Evolutionary conservation across 140 eudicot species (phyloP), one percentile per base, ranked within the genome.

Genomic region (Artemisia princeps): DNA sequence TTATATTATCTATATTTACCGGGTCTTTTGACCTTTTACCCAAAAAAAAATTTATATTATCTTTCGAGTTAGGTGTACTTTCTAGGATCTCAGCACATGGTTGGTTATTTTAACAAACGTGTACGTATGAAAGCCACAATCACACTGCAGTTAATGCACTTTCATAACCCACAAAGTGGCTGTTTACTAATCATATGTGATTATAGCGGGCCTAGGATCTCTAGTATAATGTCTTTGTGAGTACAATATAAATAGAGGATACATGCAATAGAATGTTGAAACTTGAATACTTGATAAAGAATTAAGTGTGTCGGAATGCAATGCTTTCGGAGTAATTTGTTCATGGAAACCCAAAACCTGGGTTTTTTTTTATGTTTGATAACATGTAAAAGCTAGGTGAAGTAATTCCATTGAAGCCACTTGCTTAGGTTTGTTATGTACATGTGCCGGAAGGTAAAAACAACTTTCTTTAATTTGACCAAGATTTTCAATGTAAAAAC

Each of bases 301-400:
- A 91, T 70, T 57, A 81, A 28, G 86, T 87, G 6, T 75, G 92
- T 72, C 85, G 95, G 96, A 91, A 91, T 74, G 79, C 89, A 11
- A 85, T 91, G 87, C 87, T 87, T 72, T 70, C 87, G 50, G 97
- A 89, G 60, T 78, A 85, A 61, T 79, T 84, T 54, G 78, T 20
- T 20, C 88, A 87, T 49, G 97, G 91, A n/a, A 72, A 81, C 78
- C 87, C 96, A 49, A 52, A 64, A 62, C 78, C 26, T 0, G 97
- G 96, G 46, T 85, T 87, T 56, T 37, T 6, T 6, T 55, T 74
- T 91, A 20, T 20, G 28, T 91, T 70, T 49, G 54, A 64, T 14
- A 26, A 76, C 65, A 76, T 91, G 95, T 70, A 81, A 6, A 71
- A 69, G 60, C 48, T 67, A 28, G 62, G 42, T 15, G 57, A 73